Percentiles rank a stretch among this genome's conserved stretches.
Evolutionary conservation across 2,329 filamentous ascomycete genomes (phyloP).

Genomic region (Fusarium torulosum): DNA sequence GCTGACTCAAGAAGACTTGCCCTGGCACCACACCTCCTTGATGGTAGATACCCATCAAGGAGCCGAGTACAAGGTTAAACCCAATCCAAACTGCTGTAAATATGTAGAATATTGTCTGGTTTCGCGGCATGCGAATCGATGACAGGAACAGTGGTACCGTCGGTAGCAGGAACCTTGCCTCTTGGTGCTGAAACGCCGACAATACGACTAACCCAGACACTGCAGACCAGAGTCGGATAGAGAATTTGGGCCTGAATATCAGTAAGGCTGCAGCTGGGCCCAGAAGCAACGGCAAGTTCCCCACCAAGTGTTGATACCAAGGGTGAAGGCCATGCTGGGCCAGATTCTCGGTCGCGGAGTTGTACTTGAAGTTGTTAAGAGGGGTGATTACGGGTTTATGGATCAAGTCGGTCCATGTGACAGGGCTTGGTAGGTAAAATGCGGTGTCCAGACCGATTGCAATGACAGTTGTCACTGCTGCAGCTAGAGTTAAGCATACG

Average conservation of each 20-base stretch:
- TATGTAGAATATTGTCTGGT: constrained; percentile 59
- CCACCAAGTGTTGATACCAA: constrained; percentile 80
- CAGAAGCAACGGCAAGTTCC: constrained; percentile 77
- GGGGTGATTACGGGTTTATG: constrained; percentile 78
- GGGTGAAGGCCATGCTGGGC: constrained; percentile 82
- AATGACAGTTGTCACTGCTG: constrained; percentile 74
- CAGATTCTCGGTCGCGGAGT: constrained; percentile 76
- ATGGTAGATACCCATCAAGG: constrained; percentile 85
- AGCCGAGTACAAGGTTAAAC: constrained; percentile 76
- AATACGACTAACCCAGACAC: constrained; percentile 77
- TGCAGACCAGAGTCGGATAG: constrained; percentile 77
- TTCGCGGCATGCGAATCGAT: constrained; percentile 75
- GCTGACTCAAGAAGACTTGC: constrained; percentile 79
- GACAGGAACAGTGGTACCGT: constrained; percentile 82
- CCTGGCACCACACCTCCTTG: constrained; percentile 82
- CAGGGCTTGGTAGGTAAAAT: constrained; percentile 77
- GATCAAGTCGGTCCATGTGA: constrained; percentile 74
- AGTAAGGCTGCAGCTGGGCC: constrained; percentile 76
- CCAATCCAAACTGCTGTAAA: constrained; percentile 74
- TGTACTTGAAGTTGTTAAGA: constrained; percentile 82
- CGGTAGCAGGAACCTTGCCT: constrained; percentile 82
- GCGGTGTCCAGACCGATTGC: constrained; percentile 87
- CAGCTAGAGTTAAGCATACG: constrained; percentile 72
- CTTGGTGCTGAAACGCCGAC: constrained; percentile 82
- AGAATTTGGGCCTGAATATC: constrained; percentile 68